Conservation (phyloP, 1,139 yeast genomes). For the Scheffersomyces lignicola region DNA sequence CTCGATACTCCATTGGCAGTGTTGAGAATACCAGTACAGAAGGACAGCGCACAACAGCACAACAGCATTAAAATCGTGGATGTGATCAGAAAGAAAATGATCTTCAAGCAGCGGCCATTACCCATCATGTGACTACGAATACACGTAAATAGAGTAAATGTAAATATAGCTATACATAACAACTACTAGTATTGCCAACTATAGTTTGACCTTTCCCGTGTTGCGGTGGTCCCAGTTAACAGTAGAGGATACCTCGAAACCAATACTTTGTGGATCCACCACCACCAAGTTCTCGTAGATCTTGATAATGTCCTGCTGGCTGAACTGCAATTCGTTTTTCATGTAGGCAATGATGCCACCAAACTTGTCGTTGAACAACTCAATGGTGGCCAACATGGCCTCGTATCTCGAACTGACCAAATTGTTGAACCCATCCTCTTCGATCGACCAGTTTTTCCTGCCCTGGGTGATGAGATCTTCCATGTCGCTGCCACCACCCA, state of each 20-base stretch:
- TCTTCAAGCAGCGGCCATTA: slow-evolving; percentile 66
- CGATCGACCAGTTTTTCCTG: slow-evolving; percentile 40
- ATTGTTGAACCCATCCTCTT: slow-evolving; percentile 52
- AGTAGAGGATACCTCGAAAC: slow-evolving; percentile 18
- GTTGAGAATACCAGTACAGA: slow-evolving; percentile 40
- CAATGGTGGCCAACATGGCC: slow-evolving; percentile 68
- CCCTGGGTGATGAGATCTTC: slow-evolving; percentile 33
- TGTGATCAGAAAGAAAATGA: slow-evolving; percentile 53
- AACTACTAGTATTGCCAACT: background rate
- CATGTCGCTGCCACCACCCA: slow-evolving; percentile 47
- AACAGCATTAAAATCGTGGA: slow-evolving; percentile 52
- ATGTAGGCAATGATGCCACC: slow-evolving; percentile 63
- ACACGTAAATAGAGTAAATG: background rate
- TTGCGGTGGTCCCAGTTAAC: slow-evolving; percentile 29
- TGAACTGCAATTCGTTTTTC: slow-evolving; percentile 45
- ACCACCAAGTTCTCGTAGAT: slow-evolving; percentile 49
- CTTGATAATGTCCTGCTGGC: slow-evolving; percentile 46
- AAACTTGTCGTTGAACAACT: slow-evolving; percentile 46
- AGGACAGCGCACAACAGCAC: slow-evolving; percentile 17
- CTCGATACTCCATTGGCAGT: slow-evolving; percentile 64
- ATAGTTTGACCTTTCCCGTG: slow-evolving; percentile 11
- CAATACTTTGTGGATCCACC: slow-evolving; percentile 19
- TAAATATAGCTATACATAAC: background rate
- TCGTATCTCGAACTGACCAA: slow-evolving; percentile 68
- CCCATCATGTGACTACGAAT: slow-evolving; percentile 59